Evolutionary conservation across 768 basidiomycete species (phyloP), one percentile per base, ranked within the genome.

Genomic region (Boletus rufocinnamomeus): DNA sequence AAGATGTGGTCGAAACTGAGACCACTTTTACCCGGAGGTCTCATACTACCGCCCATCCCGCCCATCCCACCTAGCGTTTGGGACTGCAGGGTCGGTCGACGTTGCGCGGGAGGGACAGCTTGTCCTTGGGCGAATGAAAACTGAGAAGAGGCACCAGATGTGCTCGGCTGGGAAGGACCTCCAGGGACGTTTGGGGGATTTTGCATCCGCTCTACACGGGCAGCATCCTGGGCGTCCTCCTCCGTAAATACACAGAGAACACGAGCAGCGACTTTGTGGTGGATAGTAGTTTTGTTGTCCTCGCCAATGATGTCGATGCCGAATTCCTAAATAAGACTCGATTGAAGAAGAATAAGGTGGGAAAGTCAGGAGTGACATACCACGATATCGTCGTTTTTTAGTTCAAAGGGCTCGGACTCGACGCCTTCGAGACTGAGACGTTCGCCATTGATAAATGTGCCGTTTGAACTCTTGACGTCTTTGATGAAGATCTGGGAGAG

Each of bases 241-340:
- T n/a, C n/a, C n/a, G n/a, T n/a, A n/a, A n/a, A n/a, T n/a, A n/a
- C n/a, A n/a, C n/a, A n/a, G n/a, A n/a, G n/a, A n/a, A n/a, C n/a
- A n/a, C n/a, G n/a, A n/a, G n/a, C n/a, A n/a, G n/a, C n/a, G n/a
- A n/a, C n/a, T n/a, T n/a, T n/a, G n/a, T n/a, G n/a, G n/a, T n/a
- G n/a, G n/a, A n/a, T n/a, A n/a, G n/a, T n/a, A n/a, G n/a, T n/a
- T n/a, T n/a, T n/a, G n/a, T n/a, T n/a, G 79, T 99, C 97, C 69
- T 99, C 96, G 62, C 93, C 91, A 53, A 97, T 92, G 61, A 99
- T 99, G 77, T 98, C 97, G 68, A 98, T 99, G 56, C 97, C 97
- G 72, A 97, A 98, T 87, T 98, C 95, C 95, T 96, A 27, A 3
- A 32, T 2, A 56, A 6, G 38, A 54, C 34, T 35, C 9, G 56